Conservation (phyloP, 441 rosid species). For the Pelargonium fulgidum region DNA sequence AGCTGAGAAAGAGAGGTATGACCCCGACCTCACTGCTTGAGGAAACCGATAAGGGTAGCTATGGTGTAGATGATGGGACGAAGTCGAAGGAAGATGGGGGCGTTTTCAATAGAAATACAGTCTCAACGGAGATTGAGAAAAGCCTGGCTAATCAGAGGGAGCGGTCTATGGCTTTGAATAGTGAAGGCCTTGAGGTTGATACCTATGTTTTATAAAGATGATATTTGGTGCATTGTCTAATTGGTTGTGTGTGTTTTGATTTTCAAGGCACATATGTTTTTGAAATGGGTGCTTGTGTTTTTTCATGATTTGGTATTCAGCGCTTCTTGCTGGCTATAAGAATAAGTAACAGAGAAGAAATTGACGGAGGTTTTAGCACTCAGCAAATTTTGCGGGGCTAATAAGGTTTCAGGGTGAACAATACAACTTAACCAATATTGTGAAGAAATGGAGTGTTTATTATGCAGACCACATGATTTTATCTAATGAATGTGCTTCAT, state of each 20-base stretch:
- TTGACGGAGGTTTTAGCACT: too few relatives aligned
- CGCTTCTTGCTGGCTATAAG: too few relatives aligned
- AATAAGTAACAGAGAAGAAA: too few relatives aligned
- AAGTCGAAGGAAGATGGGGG: constrained; percentile 39
- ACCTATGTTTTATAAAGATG: not conserved
- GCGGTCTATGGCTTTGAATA: constrained; percentile 73
- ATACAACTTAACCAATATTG: not conserved
- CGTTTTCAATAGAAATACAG: constrained; percentile 47
- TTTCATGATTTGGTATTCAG: too few relatives aligned
- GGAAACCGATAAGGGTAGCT: constrained; percentile 36
- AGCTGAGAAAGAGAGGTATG: constrained; percentile 85
- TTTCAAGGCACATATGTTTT: not conserved
- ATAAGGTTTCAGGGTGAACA: not conserved
- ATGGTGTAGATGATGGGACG: constrained; percentile 45
- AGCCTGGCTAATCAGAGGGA: constrained; percentile 75
- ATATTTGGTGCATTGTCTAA: too few relatives aligned
- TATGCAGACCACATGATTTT: not conserved
- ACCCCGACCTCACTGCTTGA: constrained; percentile 79
- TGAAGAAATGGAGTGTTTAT: not conserved
- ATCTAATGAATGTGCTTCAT: not conserved
- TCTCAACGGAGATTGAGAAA: constrained; percentile 57
- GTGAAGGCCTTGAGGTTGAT: constrained; percentile 94
- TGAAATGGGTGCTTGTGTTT: not conserved
- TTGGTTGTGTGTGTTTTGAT: not conserved
- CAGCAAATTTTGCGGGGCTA: too few relatives aligned